Base-by-base conservation (phyloP, 306 rosid genomes). In the Geum urbanum region DNA sequence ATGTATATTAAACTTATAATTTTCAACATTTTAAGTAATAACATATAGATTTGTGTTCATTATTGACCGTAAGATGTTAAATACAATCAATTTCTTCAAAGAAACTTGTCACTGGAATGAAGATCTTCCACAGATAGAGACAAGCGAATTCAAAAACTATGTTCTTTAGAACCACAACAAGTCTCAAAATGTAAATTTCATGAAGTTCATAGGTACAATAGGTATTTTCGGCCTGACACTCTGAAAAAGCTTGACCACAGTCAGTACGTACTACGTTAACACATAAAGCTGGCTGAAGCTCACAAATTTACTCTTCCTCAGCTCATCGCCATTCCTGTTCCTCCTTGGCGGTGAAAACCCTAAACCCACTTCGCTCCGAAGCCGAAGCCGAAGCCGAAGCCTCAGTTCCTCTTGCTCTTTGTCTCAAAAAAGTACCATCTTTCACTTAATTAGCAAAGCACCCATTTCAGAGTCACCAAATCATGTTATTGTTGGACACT, bases 241-340 rank as follows among this genome's bases (percentile, higher is more conserved):
- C 51, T 53, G 63, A 19, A 40, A 69, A 69, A 7, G 22, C 41
- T 27, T 27, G 37, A 32, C 37, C 9, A 66, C 12, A 22, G 12
- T 24, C 55, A 7, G 72, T 50, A 35, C 45, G 72, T 52, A 52
- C 63, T 52, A 68, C 73, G 61, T 51, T 24, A 39, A 39, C 35
- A 48, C n/a, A 49, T 24, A 67, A 11, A 15, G 59, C 59, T 35
- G 27, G 24, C 63, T 27, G 20, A 27, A 40, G 50, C 62, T 43
- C 44, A 44, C 62, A 49, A 11, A 68, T 2, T 35, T 10, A 1
- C 39, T 68, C 39, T 57, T 57, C 63, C 9, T 37, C 27, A 24
- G 27, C 27, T 24, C 65, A 14, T 46, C 15, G 52, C 63, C 62
- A 7, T 14, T 27, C 5, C 24, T 69, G 15, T 37, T 69, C 35